Evolutionary conservation across 2,329 filamentous ascomycete genomes (phyloP).

Genomic region (Plenodomus biglobosus): DNA sequence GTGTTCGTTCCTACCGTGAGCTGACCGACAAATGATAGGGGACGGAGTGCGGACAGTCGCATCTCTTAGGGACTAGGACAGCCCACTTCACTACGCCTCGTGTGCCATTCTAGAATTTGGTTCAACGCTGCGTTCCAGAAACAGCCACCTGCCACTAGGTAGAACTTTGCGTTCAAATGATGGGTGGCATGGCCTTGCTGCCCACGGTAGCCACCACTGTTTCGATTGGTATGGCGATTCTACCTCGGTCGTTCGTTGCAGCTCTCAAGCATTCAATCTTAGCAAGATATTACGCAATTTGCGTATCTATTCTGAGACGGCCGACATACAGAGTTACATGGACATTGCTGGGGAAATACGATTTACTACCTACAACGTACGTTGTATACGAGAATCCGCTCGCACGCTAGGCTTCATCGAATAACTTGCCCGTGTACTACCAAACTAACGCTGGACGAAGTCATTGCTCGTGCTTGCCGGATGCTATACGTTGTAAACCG

Average conservation of each 20-base stretch:
- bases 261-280: neutral
- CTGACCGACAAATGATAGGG: neutral
- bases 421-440: constrained; percentile 1
- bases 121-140: neutral
- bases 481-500: constrained; percentile 1
- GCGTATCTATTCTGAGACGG: neutral
- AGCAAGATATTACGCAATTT: neutral
- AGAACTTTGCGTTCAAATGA: neutral
- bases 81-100: neutral
- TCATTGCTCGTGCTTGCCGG: constrained; percentile 7
- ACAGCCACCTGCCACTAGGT: neutral
- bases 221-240: neutral
- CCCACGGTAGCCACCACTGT: neutral
- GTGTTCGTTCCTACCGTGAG: neutral
- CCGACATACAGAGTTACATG: neutral
- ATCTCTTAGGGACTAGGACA: neutral
- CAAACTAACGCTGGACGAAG: neutral
- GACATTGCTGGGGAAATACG: neutral
- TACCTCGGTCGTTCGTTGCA: neutral
- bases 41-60: neutral
- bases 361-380: neutral
- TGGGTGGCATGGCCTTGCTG: neutral
- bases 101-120: neutral
- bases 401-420: neutral
- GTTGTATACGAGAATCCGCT: neutral